Conservation (phyloP, 176 grass and related monocot genomes). For the Oropetium thomaeum region DNA sequence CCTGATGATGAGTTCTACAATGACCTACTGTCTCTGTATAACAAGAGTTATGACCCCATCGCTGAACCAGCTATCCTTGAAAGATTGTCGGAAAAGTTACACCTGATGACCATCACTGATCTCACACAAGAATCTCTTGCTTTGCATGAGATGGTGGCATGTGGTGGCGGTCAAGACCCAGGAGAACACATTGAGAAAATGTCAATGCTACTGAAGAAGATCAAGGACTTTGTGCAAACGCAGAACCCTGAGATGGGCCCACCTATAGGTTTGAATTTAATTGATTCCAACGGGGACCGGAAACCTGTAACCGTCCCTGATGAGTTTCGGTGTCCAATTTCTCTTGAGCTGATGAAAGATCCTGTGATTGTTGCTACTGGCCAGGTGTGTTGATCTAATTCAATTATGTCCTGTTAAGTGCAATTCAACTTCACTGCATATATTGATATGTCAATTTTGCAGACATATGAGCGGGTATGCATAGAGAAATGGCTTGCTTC, state of each 20-base stretch:
- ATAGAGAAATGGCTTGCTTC: slow-evolving; percentile 82
- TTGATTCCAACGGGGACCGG: slow-evolving; percentile 16
- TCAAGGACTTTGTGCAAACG: slow-evolving; percentile 92
- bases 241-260: slow-evolving; percentile 83
- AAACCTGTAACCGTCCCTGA: slow-evolving; percentile 56
- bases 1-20: slow-evolving; percentile 63
- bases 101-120: slow-evolving; percentile 74
- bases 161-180: slow-evolving; percentile 71
- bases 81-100: slow-evolving; percentile 61
- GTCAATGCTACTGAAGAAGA: slow-evolving; percentile 94
- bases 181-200: slow-evolving; percentile 85
- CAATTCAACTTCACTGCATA: slow-evolving; percentile 4
- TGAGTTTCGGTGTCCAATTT: slow-evolving; percentile 94
- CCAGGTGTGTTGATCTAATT: slow-evolving; percentile 43
- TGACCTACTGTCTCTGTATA: slow-evolving; percentile 62
- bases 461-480: slow-evolving; percentile 79
- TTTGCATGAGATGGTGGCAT: slow-evolving; percentile 90
- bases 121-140: slow-evolving; percentile 93
- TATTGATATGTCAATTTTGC: slow-evolving; percentile 28
- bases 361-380: slow-evolving; percentile 80
- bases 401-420: background rate
- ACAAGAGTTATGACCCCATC: slow-evolving; percentile 49
- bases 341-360: slow-evolving; percentile 92
- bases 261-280: slow-evolving; percentile 33
- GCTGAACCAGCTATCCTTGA: slow-evolving; percentile 50